A percentile compares a stretch with the other conserved stretches of the same genome.
These are phyloP conservation scores for Tolypocladium tundrense DNA, from an alignment of 2,329 filamentous ascomycete species.

Conservation along the genomic window DNA sequence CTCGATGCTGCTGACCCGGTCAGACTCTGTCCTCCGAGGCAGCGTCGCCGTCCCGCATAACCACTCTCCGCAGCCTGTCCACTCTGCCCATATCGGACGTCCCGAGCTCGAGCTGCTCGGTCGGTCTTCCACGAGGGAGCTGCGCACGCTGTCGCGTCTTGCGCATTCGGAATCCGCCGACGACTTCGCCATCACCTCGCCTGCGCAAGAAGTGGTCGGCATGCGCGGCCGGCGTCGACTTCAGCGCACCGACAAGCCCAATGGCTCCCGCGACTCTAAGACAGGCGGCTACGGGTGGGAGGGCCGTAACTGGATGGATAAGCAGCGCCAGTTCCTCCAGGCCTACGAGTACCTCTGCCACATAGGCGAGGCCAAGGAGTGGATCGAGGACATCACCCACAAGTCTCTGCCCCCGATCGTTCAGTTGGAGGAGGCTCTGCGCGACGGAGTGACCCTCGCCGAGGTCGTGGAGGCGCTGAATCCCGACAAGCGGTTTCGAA, in stretches of 20 bases:
- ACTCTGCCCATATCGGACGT: constrained; percentile 39
- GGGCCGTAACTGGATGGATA: constrained; percentile 95
- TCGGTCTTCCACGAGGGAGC: constrained; percentile 80
- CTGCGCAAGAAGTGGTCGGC: constrained; percentile 78
- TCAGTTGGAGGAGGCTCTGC: constrained; percentile 81
- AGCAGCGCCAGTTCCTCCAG: constrained; percentile 89
- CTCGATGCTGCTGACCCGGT: constrained; percentile 50
- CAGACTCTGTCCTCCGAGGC: constrained; percentile 37
- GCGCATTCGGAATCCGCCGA: constrained; percentile 66
- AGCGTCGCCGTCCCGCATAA: constrained; percentile 20
- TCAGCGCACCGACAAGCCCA: constrained; percentile 56
- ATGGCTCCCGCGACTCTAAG: constrained; percentile 34
- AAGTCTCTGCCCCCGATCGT: constrained; percentile 84
- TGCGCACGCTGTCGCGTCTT: constrained; percentile 77
- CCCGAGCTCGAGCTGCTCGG: constrained; percentile 75
- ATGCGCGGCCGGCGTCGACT: constrained; percentile 74
- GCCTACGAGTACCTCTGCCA: constrained; percentile 98
- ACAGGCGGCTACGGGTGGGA: constrained; percentile 59
- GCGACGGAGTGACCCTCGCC: constrained; percentile 87
- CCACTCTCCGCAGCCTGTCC: constrained; percentile 19
- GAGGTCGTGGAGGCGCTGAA: constrained; percentile 88
- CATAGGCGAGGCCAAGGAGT: constrained; percentile 97
- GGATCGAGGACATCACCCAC: constrained; percentile 89
- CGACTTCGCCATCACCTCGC: constrained; percentile 69
- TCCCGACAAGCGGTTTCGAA: constrained; percentile 63